Conservation (phyloP, 768 basidiomycete genomes). For the Glaciozyma antarctica region DNA sequence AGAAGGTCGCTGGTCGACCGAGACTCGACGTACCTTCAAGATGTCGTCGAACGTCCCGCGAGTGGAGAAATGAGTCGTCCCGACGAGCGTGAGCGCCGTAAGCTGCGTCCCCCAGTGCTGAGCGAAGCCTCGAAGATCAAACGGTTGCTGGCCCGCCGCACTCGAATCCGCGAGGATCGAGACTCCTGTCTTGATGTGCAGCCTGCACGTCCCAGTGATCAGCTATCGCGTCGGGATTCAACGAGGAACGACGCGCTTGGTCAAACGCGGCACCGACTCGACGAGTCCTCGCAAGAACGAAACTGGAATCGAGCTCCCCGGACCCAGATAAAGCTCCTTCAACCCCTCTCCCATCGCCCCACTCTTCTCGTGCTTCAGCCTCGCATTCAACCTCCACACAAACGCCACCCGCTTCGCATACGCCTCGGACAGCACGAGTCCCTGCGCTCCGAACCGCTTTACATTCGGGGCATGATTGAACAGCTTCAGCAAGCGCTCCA, state of each 20-base stretch:
- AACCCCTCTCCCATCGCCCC: conserved; percentile 6
- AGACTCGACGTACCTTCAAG: neutral
- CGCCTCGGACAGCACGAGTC: conserved; percentile 5
- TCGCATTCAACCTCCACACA: conserved; percentile 8
- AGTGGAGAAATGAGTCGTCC: conserved; percentile 1
- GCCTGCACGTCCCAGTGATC: neutral
- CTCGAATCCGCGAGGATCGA: conserved; percentile 5
- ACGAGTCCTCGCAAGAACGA: conserved; percentile 1
- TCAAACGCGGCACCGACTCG: conserved; percentile 1
- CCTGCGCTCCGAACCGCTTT: conserved; percentile 4
- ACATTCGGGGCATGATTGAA: conserved; percentile 11
- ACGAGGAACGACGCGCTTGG: neutral
- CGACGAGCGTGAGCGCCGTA: conserved; percentile 6
- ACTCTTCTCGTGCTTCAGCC: conserved; percentile 1
- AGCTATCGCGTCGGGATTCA: neutral
- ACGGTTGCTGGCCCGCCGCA: conserved; percentile 2
- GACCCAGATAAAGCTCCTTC: conserved; percentile 4
- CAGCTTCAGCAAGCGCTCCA: neutral
- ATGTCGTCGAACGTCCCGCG: conserved; percentile 4
- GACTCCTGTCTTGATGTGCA: conserved; percentile 7
- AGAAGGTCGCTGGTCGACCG: neutral
- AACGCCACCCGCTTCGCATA: conserved; percentile 6
- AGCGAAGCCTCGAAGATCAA: conserved; percentile 3
- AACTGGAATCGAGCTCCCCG: conserved; percentile 1
- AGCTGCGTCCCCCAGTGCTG: neutral